Conservation (phyloP, 331 rosid species). For the Malus hybrid region DNA sequence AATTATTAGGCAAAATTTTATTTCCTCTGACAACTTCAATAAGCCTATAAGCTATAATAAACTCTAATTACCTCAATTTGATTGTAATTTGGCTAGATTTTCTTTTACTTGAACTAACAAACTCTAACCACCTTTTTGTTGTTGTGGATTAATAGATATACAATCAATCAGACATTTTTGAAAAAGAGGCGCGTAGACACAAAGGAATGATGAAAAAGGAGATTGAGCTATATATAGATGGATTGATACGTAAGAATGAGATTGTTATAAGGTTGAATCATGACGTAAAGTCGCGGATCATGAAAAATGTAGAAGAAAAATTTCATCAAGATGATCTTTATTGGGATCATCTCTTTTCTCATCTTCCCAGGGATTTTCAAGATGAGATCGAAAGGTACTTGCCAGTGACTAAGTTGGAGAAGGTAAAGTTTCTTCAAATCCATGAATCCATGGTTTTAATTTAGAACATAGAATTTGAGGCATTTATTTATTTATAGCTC, state of each 20-base stretch:
- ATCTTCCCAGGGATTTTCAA: not conserved
- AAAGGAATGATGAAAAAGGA: not conserved
- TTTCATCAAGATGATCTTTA: not conserved
- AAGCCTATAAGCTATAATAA: too few species aligned
- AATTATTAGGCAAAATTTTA: too few species aligned
- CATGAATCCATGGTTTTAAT: not conserved
- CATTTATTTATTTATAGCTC: too few species aligned
- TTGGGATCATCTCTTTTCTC: not conserved
- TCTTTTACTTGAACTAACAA: too few species aligned
- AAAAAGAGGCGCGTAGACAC: not conserved
- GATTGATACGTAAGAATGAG: not conserved
- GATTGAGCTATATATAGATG: not conserved
- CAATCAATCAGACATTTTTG: fast-evolving
- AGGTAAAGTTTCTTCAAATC: not conserved
- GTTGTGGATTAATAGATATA: too few species aligned
- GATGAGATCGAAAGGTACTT: not conserved
- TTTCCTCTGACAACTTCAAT: too few species aligned
- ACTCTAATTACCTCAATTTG: too few species aligned
- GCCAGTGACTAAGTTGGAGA: not conserved
- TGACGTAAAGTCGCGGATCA: not conserved
- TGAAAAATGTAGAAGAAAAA: not conserved
- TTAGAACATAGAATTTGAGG: too few species aligned
- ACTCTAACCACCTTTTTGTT: too few species aligned
- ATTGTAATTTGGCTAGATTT: too few species aligned
- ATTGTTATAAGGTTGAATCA: not conserved